These are phyloP conservation scores for Magnaporthales sp. DNA, from an alignment of 2,329 filamentous ascomycete species.

Conservation along the genomic window DNA sequence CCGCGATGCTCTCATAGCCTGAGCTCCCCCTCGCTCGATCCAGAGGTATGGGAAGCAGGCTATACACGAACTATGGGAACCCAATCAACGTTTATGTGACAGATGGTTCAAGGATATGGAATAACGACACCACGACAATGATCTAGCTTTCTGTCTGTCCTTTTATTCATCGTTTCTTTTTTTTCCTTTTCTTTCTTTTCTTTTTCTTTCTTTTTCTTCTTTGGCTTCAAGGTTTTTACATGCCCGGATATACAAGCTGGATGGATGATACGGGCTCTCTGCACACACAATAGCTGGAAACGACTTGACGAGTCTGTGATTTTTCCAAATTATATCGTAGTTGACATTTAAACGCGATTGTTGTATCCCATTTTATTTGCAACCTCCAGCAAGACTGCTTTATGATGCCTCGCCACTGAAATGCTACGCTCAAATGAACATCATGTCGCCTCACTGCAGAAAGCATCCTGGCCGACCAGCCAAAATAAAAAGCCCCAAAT, in stretches of 20 bases:
- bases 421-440: too few species aligned
- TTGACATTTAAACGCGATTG: neutral
- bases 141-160: neutral
- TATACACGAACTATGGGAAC: neutral
- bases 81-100: neutral
- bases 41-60: neutral
- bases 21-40: neutral
- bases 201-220: neutral
- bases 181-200: neutral
- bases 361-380: neutral
- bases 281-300: neutral
- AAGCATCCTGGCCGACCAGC: neutral
- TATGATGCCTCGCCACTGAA: neutral
- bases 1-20: neutral
- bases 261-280: neutral
- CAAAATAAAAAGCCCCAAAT: neutral
- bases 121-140: neutral
- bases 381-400: too few species aligned
- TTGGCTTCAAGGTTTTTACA: neutral
- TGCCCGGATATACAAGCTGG: neutral
- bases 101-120: neutral
- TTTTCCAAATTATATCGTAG: too few species aligned
- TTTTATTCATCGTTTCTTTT: neutral
- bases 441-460: neutral
- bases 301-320: too few species aligned